These are phyloP conservation scores for Lactifluus pinguis DNA, from an alignment of 768 basidiomycete genomes.

Conservation along the genomic window DNA sequence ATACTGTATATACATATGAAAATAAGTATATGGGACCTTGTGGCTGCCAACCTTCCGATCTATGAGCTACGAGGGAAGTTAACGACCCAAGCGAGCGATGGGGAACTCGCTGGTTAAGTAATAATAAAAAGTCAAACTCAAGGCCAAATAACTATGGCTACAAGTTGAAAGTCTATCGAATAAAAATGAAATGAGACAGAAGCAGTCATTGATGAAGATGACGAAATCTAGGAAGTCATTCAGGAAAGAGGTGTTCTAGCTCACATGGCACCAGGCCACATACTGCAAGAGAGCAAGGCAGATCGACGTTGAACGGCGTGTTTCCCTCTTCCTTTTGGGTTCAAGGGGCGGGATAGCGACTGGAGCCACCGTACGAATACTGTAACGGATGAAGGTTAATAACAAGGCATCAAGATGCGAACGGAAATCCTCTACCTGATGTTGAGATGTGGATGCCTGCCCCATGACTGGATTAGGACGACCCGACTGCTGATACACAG, in stretches of 20 bases:
- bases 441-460: conserved; percentile 41
- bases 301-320: not conserved
- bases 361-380: conserved; percentile 9
- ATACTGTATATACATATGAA: conserved; percentile 6
- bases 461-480: conserved; percentile 27
- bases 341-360: conserved; percentile 9
- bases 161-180: not conserved
- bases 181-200: not conserved
- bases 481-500: conserved; percentile 7
- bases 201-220: not conserved
- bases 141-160: conserved; percentile 8
- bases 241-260: not conserved
- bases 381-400: not conserved
- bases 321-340: not conserved
- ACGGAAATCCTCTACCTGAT: conserved; percentile 6
- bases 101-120: not conserved
- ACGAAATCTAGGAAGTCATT: not conserved
- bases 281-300: not conserved
- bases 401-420: not conserved
- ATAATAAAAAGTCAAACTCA: not conserved
- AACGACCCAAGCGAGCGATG: not conserved
- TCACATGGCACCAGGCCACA: not conserved
- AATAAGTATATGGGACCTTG: not conserved
- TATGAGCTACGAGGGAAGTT: not conserved
- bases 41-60: not conserved